phyloP scores from a whole-genome alignment of 106 monocot species.

The Vanilla planifolia region DNA sequence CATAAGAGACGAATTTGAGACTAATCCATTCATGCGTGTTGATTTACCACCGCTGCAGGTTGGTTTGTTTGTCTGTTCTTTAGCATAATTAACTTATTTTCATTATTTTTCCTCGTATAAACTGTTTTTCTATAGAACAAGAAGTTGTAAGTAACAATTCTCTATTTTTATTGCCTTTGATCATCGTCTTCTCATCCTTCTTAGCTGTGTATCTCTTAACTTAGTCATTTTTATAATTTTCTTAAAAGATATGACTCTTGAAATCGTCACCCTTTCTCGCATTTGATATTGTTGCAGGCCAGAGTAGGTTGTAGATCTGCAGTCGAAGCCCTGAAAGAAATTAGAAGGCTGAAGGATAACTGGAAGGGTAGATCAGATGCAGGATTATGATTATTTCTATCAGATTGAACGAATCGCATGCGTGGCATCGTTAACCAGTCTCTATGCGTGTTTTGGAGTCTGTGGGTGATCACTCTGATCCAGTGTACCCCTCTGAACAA shows the following conservation, averaged over 20 bases:
- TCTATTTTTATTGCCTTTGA: background rate
- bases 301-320: constrained; percentile 27
- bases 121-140: too few relatives aligned
- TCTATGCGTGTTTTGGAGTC: too few relatives aligned
- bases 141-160: background rate
- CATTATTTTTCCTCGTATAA: background rate
- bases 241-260: background rate
- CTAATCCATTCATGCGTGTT: constrained; percentile 97
- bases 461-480: too few relatives aligned
- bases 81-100: background rate
- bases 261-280: too few relatives aligned
- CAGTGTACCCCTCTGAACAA: too few relatives aligned
- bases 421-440: too few relatives aligned
- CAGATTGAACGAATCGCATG: too few relatives aligned
- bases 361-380: constrained; percentile 42
- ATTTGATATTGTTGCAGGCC: constrained; percentile 22
- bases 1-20: constrained; percentile 82
- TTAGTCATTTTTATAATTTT: background rate
- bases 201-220: background rate
- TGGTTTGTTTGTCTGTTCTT: constrained; percentile 3
- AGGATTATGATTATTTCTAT: too few relatives aligned
- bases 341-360: constrained; percentile 33
- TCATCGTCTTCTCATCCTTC: background rate
- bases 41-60: constrained; percentile 81
- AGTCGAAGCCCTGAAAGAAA: constrained; percentile 26